Evolutionary conservation across 2,329 filamentous ascomycete species (phyloP), one percentile per base, ranked within the genome.

Genomic region (Talaromyces piceae): DNA sequence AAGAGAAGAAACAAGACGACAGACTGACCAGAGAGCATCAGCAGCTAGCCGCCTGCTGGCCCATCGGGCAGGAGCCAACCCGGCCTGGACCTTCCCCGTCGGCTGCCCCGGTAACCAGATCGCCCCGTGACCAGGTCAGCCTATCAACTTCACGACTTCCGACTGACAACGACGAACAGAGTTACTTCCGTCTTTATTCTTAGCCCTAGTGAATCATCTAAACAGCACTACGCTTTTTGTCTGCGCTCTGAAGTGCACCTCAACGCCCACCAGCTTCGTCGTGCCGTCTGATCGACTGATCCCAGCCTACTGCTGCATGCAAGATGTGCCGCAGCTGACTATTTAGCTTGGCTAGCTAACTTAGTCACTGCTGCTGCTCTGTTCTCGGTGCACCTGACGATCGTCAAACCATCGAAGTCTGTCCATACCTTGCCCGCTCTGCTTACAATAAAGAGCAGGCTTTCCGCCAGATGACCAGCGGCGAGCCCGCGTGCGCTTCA

Each of bases 51-150:
- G 39, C 39, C 12, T 16, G 39, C 18, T 16, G 33, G 33, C 13
- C 5, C 37, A 25, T 25, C 23, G 22, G 39, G 22, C 39, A 43
- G 39, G 39, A 12, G 39, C 37, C 16, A 23, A 20, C 22, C 39
- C 39, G n/a, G 39, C 23, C 39, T 41, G 39, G 39, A 13, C 39
- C 37, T 41, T 30, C 28, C 37, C 46, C 18, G 31, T 18, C 41
- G 49, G 49, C 51, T 53, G 51, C 51, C 51, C 51, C 46, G 51
- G 51, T 53, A 53, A 53, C 51, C 51, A n/a, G 41, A 46, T n/a
- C 41, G 23, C 39, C 26, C 5, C 30, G 33, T 31, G 45, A 31
- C 45, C 27, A n/a, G 16, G 28, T 39, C 37, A 49, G 12, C 39
- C 41, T 30, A 27, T 26, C 11, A n/a, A 26, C 2, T n/a, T 3